Evolutionary conservation across 139 green algal genomes (phyloP), one percentile per base, ranked within the genome.

Genomic region (Micromonas commoda): DNA sequence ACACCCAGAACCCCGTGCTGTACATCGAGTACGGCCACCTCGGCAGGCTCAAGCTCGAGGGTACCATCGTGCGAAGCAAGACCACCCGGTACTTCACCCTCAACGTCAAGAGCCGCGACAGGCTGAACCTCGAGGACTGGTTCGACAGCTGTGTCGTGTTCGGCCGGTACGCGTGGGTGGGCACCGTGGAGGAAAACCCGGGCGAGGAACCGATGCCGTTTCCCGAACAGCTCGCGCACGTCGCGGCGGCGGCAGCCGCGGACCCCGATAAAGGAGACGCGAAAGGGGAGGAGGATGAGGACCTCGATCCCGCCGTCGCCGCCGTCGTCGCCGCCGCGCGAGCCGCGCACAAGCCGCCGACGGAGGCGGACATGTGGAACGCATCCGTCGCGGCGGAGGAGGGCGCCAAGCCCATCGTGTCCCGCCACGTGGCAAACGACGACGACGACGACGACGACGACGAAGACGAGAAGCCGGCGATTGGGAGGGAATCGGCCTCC

Each of bases 61-160:
- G 92, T 51, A 93, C 87, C 5, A 82, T 94, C 31, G 80, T 91
- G 5, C 93, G 93, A 75, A 87, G 90, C 45, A 86, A 83, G 23
- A 90, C 89, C 75, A 90, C 89, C 78, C 37, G 68, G 32, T 97
- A 94, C 85, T 73, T 93, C 79, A 81, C 90, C 72, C 79, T 97
- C 64, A 82, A 82, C 31, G 68, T 93, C 65, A 13, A 33, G 72
- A 28, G 85, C 84, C 66, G 79, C 82, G 1, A 84, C 89, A 54
- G 63, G 92, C 71, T 92, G 87, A 75, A 75, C 29, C 35, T 75
- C 53, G 92, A 97, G 71, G 92, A 97, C 66, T 81, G 94, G 29
- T 91, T 97, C 79, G 92, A 96, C 21, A 91, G 73, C 80, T 82
- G 96, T 89, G 87, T 94, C 28, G 86, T 97, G 23, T 97, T 97